Evolutionary conservation across 2,329 filamentous ascomycete species (phyloP), one percentile per base, ranked within the genome.

Genomic region (Cadophora gregata): DNA sequence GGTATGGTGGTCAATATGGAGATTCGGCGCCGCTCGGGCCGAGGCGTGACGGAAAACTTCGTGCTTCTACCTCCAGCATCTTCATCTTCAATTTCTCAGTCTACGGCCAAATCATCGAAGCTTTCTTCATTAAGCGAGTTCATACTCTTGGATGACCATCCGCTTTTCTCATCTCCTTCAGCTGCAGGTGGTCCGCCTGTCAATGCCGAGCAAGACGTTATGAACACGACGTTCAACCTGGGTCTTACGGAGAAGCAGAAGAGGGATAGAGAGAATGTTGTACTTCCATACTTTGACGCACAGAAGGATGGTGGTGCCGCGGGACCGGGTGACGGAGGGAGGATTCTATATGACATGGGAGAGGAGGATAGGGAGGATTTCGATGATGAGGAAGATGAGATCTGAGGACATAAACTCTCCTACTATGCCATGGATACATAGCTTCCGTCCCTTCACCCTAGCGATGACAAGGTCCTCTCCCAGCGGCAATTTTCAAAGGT

Each of bases 261-360:
- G 73, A 84, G 85, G 70, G 95, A 97, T 60, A 83, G 96, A 29
- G 95, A 97, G 74, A 92, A 91, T 0, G 92, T 99, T 9, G 92
- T 98, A 48, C 78, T 98, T 78, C 96, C 96, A 19, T 98, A 99
- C 78, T 97, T 96, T 79, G 96, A 99, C 81, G 96, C 96, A 27
- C 96, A 99, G 84, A 92, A 88, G 62, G 90, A 90, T 58, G 85
- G 88, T 61, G 90, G 89, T 0, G 85, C 86, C 1, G 62, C 47
- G 6, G 90, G 89, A 0, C 85, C 87, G 0, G 94, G 94, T 0
- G 93, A 97, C 74, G 95, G 96, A 4, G 96, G 96, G 0, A 86
- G 95, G 68, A 99, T 99, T 71, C 77, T 99, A 75, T 99, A 99
- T 78, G 95, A 98, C 73, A 97, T 98, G 92, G 95, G 94, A 1